Conservation (phyloP, 2,329 filamentous ascomycete species). For the Nemania sp. region DNA sequence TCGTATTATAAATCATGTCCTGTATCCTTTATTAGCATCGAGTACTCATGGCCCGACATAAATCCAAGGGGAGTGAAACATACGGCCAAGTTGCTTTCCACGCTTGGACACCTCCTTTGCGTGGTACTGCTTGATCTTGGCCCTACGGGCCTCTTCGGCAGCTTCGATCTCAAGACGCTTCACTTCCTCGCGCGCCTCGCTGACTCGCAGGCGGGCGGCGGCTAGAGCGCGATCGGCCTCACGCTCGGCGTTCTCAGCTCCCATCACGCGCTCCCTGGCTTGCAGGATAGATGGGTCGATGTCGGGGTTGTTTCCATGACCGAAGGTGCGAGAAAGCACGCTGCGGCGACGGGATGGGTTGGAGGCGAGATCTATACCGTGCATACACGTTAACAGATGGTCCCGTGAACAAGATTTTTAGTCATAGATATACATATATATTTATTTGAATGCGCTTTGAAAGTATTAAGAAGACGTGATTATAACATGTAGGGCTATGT, state of each 20-base stretch:
- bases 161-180: conserved; percentile 74
- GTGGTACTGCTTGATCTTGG: conserved; percentile 76
- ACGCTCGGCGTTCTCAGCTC: conserved; percentile 72
- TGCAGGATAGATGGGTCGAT: conserved; percentile 72
- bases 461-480: not conserved
- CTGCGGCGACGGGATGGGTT: conserved; percentile 51
- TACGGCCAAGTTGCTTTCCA: conserved; percentile 76
- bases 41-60: not conserved
- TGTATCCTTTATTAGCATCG: conserved; percentile 21
- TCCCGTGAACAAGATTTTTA: not conserved
- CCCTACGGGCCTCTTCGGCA: conserved; percentile 71
- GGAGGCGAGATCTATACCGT: conserved; percentile 29
- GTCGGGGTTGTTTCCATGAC: conserved; percentile 58
- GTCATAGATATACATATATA: conserved; percentile 4
- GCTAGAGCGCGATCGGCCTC: conserved; percentile 74
- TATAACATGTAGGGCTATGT: conserved; percentile 25
- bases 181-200: conserved; percentile 73
- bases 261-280: conserved; percentile 71
- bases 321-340: conserved; percentile 59
- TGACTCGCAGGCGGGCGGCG: conserved; percentile 68
- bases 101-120: conserved; percentile 74
- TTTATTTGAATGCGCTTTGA: not conserved
- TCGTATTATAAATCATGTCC: conserved; percentile 33
- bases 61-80: conserved; percentile 51
- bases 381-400: conserved; percentile 23